Evolutionary conservation across 2,329 filamentous ascomycete genomes (phyloP), one percentile per base, ranked within the genome.

Genomic region (Fusarium sp.): DNA sequence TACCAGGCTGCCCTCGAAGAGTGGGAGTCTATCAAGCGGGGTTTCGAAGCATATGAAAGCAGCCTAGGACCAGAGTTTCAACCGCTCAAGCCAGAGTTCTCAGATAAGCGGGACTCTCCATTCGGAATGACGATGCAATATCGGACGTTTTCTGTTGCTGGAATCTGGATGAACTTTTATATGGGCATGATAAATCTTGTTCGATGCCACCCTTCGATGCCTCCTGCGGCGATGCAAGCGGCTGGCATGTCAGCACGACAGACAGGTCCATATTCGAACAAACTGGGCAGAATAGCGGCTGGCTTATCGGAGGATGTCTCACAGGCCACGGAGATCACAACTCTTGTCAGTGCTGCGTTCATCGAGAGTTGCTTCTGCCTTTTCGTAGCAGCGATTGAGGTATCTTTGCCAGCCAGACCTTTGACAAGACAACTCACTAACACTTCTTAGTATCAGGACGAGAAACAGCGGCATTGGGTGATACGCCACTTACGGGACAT

Each of bases 161-260:
- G 93, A 38, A 86, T 98, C 27, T 97, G 94, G 94, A 90, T 93
- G 78, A 92, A 95, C 72, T 95, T 93, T 80, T 93, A 97, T 81
- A 93, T 95, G 86, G 91, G 92, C 1, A 87, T 94, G 51, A 95
- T 98, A 63, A 87, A 95, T 60, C 87, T 96, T n/a, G 86, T 95
- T 66, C 89, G 96, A 38, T 87, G 91, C 2, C 95, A 98, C 74
- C 96, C 96, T 0, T 89, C 89, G 29, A 98, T 98, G 94, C 95
- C 95, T 2, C 94, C 95, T 0, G 91, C 95, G 14, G 93, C 94
- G 39, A 94, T 97, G 89, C 89, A 94, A 76, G 94, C 96, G 6
- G 94, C 94, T 1, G 92, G 92, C 12, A 87, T 97, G 71, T 90
- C 93, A 15, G 94, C 94, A 2, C 84, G 84, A 19, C 88, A 92